These are phyloP conservation scores for Immersiporthe knoxdaviesiana DNA, from an alignment of 2,329 filamentous ascomycete genomes.

Conservation along the genomic window DNA sequence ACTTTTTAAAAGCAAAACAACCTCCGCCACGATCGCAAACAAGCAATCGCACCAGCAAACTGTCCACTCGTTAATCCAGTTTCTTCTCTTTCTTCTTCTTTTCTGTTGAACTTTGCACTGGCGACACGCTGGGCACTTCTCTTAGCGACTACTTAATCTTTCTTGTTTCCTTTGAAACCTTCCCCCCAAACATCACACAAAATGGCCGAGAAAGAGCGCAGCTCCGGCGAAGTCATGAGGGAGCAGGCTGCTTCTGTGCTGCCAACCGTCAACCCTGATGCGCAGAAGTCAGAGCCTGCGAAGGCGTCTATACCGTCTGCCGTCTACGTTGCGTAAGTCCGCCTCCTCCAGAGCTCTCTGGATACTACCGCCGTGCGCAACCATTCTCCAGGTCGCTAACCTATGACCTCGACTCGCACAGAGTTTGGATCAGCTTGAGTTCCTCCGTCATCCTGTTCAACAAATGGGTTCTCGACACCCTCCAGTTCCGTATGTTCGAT, in stretches of 20 bases:
- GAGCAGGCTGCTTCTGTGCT: conserved; percentile 62
- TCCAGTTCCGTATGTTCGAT: conserved; percentile 72
- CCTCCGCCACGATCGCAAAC: not conserved
- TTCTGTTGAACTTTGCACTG: conserved; percentile 14
- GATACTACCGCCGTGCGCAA: not conserved
- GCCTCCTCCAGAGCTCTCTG: conserved; percentile 31
- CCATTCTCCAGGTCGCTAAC: not conserved
- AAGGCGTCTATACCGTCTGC: conserved; percentile 74
- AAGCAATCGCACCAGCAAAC: conserved; percentile 2
- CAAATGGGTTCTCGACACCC: conserved; percentile 93
- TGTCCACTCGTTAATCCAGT: conserved; percentile 26
- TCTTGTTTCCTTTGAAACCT: not conserved
- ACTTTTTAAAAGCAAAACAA: conserved; percentile 3
- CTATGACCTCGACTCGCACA: conserved; percentile 42
- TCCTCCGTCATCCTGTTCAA: conserved; percentile 98
- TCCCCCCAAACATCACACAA: conserved; percentile 34
- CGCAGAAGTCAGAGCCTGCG: conserved; percentile 70
- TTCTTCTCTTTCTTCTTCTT: not conserved
- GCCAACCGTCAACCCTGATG: conserved; percentile 77
- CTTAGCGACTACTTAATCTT: not conserved
- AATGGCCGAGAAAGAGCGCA: conserved; percentile 80
- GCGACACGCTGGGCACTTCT: conserved; percentile 14
- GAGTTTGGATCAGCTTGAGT: conserved; percentile 89
- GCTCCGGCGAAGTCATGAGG: conserved; percentile 75
- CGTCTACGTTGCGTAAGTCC: conserved; percentile 76